Evolutionary conservation across 495 filamentous ascomycete genomes (phyloP), one percentile per base, ranked within the genome.

Genomic region (Trichodelitschia bisporula): DNA sequence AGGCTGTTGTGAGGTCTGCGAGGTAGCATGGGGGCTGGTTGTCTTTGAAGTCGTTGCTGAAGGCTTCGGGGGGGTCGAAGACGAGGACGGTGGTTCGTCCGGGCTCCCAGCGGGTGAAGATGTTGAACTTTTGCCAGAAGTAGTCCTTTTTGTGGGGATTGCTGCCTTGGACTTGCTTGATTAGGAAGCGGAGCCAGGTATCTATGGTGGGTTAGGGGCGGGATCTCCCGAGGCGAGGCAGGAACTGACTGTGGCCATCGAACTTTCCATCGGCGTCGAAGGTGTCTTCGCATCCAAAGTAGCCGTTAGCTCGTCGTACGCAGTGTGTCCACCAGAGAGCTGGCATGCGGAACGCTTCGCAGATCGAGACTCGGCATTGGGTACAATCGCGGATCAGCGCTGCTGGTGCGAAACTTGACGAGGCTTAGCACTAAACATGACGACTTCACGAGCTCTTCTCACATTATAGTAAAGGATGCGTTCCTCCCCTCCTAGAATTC

Each of bases 21-120:
- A 5, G 25, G 16, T 14, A 26, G 18, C 9, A 49, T 28, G 3
- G 15, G 17, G n/a, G 21, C 12, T 15, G n/a, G n/a, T n/a, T n/a
- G n/a, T n/a, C n/a, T n/a, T n/a, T n/a, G n/a, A n/a, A n/a, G n/a
- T n/a, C n/a, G n/a, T n/a, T n/a, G n/a, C 27, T 32, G 8, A 50
- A 9, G n/a, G 18, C 28, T 3, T 23, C 23, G 16, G 27, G 34
- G 1, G 42, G 44, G 31, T 56, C 52, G 29, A 57, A 54, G 13
- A 48, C 16, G 2, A 58, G 27, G 8, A 57, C 26, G 1, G 40
- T 36, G 0, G 49, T 55, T 23, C 46, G 46, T 3, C 40, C 36
- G 2, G 15, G 19, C 9, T 38, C 5, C 52, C 49, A 56, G 19
- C 42, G 29, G 12, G 45, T 41, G 19, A 47, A 54, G 15, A 47